Percentiles rank a stretch among this genome's conserved stretches.
Evolutionary conservation across 2,329 filamentous ascomycete genomes (phyloP).

Genomic region (Zasmidium angulare): DNA sequence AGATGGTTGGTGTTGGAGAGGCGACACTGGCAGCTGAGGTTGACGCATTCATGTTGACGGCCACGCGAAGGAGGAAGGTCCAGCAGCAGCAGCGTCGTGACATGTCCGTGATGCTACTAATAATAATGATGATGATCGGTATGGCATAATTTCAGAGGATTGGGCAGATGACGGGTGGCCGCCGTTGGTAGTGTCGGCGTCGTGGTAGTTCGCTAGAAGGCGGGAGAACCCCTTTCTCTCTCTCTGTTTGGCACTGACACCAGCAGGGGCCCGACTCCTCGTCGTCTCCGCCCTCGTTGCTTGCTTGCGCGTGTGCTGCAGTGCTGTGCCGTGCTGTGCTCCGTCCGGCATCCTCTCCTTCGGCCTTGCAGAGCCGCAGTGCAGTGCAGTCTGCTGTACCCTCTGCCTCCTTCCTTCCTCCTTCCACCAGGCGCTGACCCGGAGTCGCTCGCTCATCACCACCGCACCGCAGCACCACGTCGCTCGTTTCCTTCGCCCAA

Average conservation of each 20-base stretch:
- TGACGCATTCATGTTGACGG: no score
- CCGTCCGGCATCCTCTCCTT: not conserved
- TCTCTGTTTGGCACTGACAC: not conserved
- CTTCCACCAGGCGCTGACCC: conserved; percentile 2
- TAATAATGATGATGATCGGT: not conserved
- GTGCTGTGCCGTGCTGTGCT: no score
- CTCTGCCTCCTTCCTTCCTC: no score
- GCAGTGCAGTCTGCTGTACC: not conserved
- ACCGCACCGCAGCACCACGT: not conserved
- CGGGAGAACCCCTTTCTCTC: not conserved
- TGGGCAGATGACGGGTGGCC: not conserved
- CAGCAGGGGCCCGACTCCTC: not conserved
- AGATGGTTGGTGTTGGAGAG: no score
- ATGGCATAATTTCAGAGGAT: not conserved
- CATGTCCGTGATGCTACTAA: not conserved
- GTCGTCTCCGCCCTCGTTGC: not conserved
- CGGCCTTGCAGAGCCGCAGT: conserved; percentile 6
- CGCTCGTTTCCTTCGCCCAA: not conserved
- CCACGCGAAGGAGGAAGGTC: not conserved
- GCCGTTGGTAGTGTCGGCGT: not conserved
- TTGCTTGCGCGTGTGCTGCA: no score
- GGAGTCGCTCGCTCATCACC: conserved; percentile 3
- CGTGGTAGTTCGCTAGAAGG: not conserved
- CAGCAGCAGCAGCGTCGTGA: no score
- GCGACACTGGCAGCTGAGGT: no score